Conservation (phyloP, 2,329 filamentous ascomycete genomes). For the Colletotrichum neosansevieriae region DNA sequence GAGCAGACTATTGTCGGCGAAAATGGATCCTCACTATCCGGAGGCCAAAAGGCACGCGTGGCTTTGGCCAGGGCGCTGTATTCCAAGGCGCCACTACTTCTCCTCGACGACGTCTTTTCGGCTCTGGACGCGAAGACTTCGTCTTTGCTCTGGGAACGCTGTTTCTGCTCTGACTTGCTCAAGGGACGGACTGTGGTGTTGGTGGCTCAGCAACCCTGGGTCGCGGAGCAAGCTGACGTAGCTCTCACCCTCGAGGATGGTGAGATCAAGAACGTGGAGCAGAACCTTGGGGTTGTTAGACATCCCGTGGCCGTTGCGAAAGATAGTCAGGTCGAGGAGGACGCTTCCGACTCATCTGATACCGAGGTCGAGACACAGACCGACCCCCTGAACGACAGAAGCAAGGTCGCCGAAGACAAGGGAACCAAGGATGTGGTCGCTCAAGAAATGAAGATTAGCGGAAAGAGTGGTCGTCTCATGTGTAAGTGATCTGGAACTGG, state of each 20-base stretch:
- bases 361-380: slow-evolving; percentile 46
- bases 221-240: slow-evolving; percentile 63
- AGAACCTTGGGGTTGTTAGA: slow-evolving; percentile 60
- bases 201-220: slow-evolving; percentile 68
- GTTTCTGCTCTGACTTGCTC: slow-evolving; percentile 68
- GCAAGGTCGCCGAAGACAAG: slow-evolving; percentile 53
- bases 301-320: slow-evolving; percentile 58
- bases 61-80: slow-evolving; percentile 69
- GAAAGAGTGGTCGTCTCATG: slow-evolving; percentile 57
- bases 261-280: slow-evolving; percentile 53
- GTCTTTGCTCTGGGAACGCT: slow-evolving; percentile 66
- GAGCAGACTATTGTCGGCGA: slow-evolving; percentile 67
- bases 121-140: slow-evolving; percentile 71
- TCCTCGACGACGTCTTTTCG: slow-evolving; percentile 71
- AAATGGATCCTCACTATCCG: slow-evolving; percentile 66
- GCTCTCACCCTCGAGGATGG: slow-evolving; percentile 61
- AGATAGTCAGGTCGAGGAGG: slow-evolving; percentile 51
- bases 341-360: slow-evolving; percentile 44
- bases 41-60: slow-evolving; percentile 68
- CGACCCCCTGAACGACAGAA: slow-evolving; percentile 46
- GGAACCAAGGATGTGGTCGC: slow-evolving; percentile 57
- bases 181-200: slow-evolving; percentile 66
- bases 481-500: slow-evolving; percentile 48
- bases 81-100: slow-evolving; percentile 65
- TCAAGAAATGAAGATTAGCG: slow-evolving; percentile 61